Conservation (phyloP, 176 grass and related monocot genomes). For the Paspalum notatum region DNA sequence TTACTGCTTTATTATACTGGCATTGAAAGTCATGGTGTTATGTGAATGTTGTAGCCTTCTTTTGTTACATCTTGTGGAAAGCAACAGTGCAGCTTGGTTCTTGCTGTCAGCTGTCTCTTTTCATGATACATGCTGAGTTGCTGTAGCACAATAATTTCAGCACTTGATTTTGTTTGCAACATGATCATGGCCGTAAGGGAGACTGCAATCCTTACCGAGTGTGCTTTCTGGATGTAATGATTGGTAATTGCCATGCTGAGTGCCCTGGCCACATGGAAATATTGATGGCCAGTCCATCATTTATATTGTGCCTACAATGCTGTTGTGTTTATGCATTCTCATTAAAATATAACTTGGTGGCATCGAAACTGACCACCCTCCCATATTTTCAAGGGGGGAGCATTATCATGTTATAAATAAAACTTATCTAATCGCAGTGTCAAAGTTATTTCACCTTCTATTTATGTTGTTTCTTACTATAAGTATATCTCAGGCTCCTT, state of each 20-base stretch:
- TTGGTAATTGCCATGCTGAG: background rate
- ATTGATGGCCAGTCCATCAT: background rate
- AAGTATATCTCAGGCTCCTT: background rate
- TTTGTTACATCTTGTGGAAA: slow-evolving; percentile 2
- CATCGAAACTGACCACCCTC: background rate
- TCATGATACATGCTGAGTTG: background rate
- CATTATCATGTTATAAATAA: background rate
- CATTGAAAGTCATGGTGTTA: background rate
- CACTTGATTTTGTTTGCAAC: background rate
- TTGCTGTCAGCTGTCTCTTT: slow-evolving; percentile 20
- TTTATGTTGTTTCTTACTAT: slow-evolving; percentile 11
- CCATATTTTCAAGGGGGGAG: background rate
- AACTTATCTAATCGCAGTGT: slow-evolving; percentile 19
- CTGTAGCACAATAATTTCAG: slow-evolving; percentile 13
- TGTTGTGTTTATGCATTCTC: slow-evolving; percentile 3
- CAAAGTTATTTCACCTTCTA: slow-evolving; percentile 9
- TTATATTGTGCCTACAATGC: background rate
- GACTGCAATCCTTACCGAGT: background rate
- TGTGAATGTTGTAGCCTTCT: background rate
- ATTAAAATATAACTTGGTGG: background rate
- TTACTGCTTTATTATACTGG: slow-evolving; percentile 3
- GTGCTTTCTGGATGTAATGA: slow-evolving; percentile 26
- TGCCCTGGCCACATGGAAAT: background rate
- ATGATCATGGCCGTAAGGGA: background rate
- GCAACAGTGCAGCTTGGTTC: background rate